These are phyloP conservation scores for Pichia exigua DNA, from an alignment of 805 yeast species.

Conservation along the genomic window DNA sequence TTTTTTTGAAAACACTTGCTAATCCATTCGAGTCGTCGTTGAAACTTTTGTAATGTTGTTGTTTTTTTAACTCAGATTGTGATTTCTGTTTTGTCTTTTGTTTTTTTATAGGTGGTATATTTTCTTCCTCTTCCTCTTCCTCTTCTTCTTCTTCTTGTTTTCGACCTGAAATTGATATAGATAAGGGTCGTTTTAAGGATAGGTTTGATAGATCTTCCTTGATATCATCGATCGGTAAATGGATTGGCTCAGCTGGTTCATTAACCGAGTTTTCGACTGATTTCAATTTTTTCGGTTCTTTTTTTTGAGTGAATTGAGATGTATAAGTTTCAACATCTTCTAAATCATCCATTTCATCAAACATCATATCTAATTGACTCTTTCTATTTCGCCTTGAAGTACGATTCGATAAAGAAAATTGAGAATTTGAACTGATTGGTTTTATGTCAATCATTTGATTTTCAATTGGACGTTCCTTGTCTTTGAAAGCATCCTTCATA, in stretches of 20 bases:
- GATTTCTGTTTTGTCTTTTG: too few relatives aligned
- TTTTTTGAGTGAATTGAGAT: conserved; percentile 1
- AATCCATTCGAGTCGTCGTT: background rate
- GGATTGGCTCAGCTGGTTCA: background rate
- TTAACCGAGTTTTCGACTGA: background rate
- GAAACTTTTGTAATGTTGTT: background rate
- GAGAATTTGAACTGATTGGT: background rate
- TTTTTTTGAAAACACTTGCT: conserved; percentile 10
- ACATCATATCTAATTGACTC: conserved; percentile 5
- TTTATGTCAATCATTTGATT: conserved; percentile 1
- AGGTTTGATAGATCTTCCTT: background rate
- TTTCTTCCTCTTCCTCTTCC: background rate
- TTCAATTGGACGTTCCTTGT: background rate
- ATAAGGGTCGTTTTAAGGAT: background rate
- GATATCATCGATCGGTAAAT: background rate
- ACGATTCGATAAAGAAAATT: background rate
- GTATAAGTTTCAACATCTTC: conserved; percentile 4
- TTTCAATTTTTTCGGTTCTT: background rate
- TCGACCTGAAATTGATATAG: background rate
- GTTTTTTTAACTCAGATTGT: background rate
- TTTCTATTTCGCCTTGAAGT: background rate
- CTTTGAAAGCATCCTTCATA: too few relatives aligned
- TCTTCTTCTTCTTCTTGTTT: too few relatives aligned
- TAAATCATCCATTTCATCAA: conserved; percentile 8
- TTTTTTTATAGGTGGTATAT: background rate